Base-by-base conservation (phyloP, 352 stramenopile species). In the Pythium aristosporum region DNA sequence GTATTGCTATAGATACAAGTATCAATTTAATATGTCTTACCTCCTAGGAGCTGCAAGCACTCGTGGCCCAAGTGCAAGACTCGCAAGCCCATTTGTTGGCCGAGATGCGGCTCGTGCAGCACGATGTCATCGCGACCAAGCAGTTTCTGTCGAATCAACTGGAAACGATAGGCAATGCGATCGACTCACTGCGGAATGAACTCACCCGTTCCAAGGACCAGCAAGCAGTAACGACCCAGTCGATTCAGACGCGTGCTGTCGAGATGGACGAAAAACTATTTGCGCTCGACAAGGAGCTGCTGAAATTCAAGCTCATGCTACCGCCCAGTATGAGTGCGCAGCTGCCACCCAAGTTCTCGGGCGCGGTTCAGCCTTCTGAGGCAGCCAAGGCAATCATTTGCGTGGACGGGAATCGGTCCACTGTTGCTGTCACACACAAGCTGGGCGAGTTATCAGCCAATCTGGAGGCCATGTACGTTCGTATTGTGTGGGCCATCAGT, bases 231-330 rank as follows among this genome's bases (percentile, higher is more conserved):
- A 42, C 56, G 10, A 71, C 69, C 5, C 69, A 76, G 30, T 67
- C 51, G 7, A 47, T 79, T 8, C 23, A 63, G 9, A 49, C 48
- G 2, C 73, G 76, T 20, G 43, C 83, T 4, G 53, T 68, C 1
- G 75, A 78, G 2, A 54, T 91, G 21, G 78, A 89, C 44, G 79
- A 88, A 34, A 85, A 82, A 36, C 43, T 89, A 1, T 88, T 91
- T 56, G 39, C 43, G 1, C 43, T 89, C 32, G 80, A 91, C 57
- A 91, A 89, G 59, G 80, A 88, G 44, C 39, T 89, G 18, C 80
- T 91, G 30, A 85, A 80, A 59, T 21, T 88, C 39, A 88, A 88
- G 53, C 70, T 91, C 37, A 68, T 67, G 21, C 53, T 89, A 0
- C 82, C 82, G 41, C 73, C 76, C n/a, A 71, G 68, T 0, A 50